Evolutionary conservation across 306 rosid species (phyloP), one percentile per base, ranked within the genome.

Genomic region (Bauhinia variegata): DNA sequence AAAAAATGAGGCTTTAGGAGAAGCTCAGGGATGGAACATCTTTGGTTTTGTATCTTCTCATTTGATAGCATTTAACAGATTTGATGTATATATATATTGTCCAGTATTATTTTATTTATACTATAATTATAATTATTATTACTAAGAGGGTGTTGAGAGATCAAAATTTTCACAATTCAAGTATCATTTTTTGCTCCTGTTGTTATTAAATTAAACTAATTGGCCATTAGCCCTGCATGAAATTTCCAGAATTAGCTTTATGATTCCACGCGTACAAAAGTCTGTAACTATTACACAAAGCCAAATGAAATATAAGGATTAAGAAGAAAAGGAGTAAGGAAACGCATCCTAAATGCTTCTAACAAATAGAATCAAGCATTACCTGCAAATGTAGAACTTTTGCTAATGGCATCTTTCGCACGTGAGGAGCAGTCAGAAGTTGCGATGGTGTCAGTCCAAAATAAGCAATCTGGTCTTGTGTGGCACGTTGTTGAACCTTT

Each of bases 401-500:
- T 10, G 90, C 73, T 70, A 90, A 65, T 14, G 96, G 90, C 83
- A 72, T 83, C 84, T 75, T 90, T 75, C 80, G 85, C 73, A 88
- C 53, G 73, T 93, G 99, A 81, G 99, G 99, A 70, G 83, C 68
- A 5, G 88, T 88, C 55, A 93, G 80, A 76, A 93, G 99, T 85
- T 90, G 97, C 54, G 97, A 93, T 11, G 99, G 99, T 15, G 97
- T 93, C 79, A 90, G 97, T 60, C 99, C 99, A 77, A 90, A 93
- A 84, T 93, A 93, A 41, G 99, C 96, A 71, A 93, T 93, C 87
- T 93, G 99, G 82, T 93, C 99, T 84, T 93, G 97, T 42, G 91
- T 86, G 32, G 96, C 96, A 61, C 76, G 83, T 62, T 85, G 97
- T 80, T 93, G 96, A 54, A 80, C 92, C 99, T 93, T 73, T 76